Percentiles rank a stretch among this genome's conserved stretches.
phyloP scores from a whole-genome alignment of 164 flowering plant species.

The Tinospora cordifolia region DNA sequence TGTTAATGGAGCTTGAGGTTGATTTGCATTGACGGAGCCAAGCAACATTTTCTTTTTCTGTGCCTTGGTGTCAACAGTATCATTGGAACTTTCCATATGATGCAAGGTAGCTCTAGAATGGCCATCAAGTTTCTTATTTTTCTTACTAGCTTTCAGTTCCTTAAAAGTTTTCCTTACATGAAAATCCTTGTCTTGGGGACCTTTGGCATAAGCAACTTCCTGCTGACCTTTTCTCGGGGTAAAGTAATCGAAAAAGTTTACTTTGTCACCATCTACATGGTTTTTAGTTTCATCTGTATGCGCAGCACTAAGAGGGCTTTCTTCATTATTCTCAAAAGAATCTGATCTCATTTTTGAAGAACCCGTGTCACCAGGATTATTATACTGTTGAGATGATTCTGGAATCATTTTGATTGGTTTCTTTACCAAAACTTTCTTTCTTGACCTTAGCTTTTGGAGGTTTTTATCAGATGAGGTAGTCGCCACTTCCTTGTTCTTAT shows the following conservation, averaged over 20 bases:
- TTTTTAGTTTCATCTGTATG: constrained; percentile 12
- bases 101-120: constrained; percentile 18
- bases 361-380: not conserved
- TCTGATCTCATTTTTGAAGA: constrained; percentile 9
- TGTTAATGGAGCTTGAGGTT: constrained; percentile 13
- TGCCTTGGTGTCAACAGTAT: constrained; percentile 18
- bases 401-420: constrained; percentile 11
- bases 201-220: constrained; percentile 17
- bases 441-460: constrained; percentile 15
- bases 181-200: constrained; percentile 11
- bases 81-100: constrained; percentile 13
- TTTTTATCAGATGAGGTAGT: constrained; percentile 16
- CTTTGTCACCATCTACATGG: constrained; percentile 14
- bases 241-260: constrained; percentile 30
- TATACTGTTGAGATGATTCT: constrained; percentile 11
- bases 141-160: constrained; percentile 22
- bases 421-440: constrained; percentile 13
- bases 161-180: constrained; percentile 13
- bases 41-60: constrained; percentile 13
- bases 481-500: constrained; percentile 12
- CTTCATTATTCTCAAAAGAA: constrained; percentile 7
- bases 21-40: constrained; percentile 8
- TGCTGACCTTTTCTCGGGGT: constrained; percentile 17
- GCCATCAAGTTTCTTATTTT: constrained; percentile 13
- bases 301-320: constrained; percentile 7